Conservation (phyloP, 2,329 filamentous ascomycete genomes). For the Arachnomyces sp. region DNA sequence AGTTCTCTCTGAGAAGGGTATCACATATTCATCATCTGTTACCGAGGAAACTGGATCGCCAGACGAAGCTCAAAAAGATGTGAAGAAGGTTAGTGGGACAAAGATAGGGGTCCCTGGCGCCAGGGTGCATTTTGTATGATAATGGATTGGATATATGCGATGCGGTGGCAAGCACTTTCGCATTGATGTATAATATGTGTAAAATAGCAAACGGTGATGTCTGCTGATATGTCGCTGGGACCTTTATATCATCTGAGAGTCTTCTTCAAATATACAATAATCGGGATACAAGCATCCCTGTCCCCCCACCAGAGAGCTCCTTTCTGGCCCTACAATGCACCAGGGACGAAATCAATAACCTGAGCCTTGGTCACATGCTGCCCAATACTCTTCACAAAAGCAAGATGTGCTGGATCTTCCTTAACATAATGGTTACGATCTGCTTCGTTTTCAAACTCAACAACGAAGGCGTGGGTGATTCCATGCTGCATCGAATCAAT, state of each 20-base stretch:
- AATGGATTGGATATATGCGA: no score
- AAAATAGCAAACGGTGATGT: no score
- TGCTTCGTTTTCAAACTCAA: slow-evolving; percentile 54
- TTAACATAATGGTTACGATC: slow-evolving; percentile 62
- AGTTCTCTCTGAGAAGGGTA: slow-evolving; percentile 32
- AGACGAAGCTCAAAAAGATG: no score
- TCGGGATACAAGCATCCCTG: no score
- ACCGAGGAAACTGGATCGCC: background rate
- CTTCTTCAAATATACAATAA: no score
- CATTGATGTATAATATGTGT: no score
- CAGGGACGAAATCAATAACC: slow-evolving; percentile 27
- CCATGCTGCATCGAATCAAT: slow-evolving; percentile 39
- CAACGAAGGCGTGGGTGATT: slow-evolving; percentile 61
- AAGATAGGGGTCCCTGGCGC: slow-evolving; percentile 16
- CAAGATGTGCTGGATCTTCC: slow-evolving; percentile 55
- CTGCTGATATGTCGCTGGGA: no score
- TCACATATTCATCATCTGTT: slow-evolving; percentile 17
- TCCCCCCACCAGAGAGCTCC: no score
- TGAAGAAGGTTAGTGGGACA: slow-evolving; percentile 6
- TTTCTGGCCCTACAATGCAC: slow-evolving; percentile 15
- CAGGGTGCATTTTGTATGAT: slow-evolving; percentile 1
- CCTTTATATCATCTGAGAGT: no score
- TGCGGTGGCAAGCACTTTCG: no score
- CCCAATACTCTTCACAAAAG: slow-evolving; percentile 43
- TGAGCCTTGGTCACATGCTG: slow-evolving; percentile 27